Conservation (phyloP, 2,329 filamentous ascomycete genomes). For the Aspergillus ibericus region DNA sequence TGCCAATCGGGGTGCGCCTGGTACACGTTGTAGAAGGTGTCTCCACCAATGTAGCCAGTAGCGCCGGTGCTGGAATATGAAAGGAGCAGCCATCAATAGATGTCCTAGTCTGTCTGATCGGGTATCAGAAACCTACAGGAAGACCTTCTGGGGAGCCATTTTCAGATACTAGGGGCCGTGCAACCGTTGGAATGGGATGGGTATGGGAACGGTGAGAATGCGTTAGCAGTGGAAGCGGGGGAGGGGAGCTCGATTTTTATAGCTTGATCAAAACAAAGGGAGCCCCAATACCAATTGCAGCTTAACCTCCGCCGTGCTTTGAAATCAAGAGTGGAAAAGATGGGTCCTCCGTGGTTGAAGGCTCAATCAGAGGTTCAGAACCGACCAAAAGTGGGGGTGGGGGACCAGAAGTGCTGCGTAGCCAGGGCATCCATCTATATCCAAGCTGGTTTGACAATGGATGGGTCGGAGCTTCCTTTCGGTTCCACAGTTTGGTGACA, state of each 20-base stretch:
- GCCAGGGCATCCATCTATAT: neutral
- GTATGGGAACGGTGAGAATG: neutral
- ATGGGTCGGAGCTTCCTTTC: neutral
- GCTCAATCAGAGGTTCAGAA: neutral
- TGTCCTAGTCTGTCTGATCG: neutral
- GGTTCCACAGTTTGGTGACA: neutral
- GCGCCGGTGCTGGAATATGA: constrained; percentile 45
- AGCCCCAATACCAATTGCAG: neutral
- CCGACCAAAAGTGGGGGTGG: constrained; percentile 12
- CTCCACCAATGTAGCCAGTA: constrained; percentile 57
- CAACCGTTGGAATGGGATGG: neutral
- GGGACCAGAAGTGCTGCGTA: neutral
- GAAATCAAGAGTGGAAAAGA: constrained; percentile 25
- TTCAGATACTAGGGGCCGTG: neutral
- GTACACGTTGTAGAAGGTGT: constrained; percentile 48
- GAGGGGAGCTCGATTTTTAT: neutral
- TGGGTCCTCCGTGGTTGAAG: neutral
- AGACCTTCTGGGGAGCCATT: constrained; percentile 35
- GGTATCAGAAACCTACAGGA: constrained; percentile 30
- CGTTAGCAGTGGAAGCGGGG: neutral
- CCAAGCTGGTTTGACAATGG: neutral
- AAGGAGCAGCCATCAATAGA: neutral
- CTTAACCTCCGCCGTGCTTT: constrained; percentile 21
- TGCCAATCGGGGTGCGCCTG: constrained; percentile 51
- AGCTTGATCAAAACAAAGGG: neutral